phyloP scores from a whole-genome alignment of 257 asterid species.

The Salvia miltiorrhiza region DNA sequence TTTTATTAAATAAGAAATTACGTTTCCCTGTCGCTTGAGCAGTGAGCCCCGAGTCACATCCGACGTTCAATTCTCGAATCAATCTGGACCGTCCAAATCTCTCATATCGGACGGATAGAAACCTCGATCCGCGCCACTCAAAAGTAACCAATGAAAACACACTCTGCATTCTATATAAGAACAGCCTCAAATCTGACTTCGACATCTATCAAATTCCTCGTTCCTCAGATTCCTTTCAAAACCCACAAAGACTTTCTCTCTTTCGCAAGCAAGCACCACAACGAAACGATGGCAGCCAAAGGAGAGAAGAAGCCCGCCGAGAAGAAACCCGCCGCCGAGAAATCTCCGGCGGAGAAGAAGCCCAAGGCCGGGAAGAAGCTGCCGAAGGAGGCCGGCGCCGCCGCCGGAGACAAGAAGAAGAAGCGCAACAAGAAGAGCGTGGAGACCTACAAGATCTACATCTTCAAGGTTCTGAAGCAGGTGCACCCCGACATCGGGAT shows the following conservation, averaged over 20 bases:
- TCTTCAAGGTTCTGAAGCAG: slow-evolving; percentile 43
- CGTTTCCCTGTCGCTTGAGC: too few species aligned
- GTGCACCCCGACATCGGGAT: slow-evolving; percentile 79
- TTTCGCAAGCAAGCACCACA: background rate
- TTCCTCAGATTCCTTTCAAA: background rate
- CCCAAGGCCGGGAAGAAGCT: slow-evolving; percentile 23
- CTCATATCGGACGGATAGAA: background rate
- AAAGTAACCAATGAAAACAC: background rate
- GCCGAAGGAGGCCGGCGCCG: slow-evolving; percentile 22
- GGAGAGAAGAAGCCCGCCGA: slow-evolving; percentile 14
- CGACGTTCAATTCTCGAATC: background rate
- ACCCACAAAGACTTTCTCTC: background rate
- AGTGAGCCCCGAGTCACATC: too few species aligned
- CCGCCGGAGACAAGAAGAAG: slow-evolving; percentile 18
- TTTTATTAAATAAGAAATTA: too few species aligned
- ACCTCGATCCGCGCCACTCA: background rate
- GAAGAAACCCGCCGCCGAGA: slow-evolving; percentile 24
- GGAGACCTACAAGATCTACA: slow-evolving; percentile 22
- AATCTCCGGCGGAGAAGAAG: slow-evolving; percentile 18
- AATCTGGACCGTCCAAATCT: background rate
- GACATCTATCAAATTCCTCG: background rate
- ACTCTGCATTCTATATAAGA: background rate
- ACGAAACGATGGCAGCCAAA: background rate
- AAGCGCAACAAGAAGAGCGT: slow-evolving; percentile 11
- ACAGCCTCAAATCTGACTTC: background rate